These are phyloP conservation scores for Solanum acaule DNA, from an alignment of 257 asterid species.

Conservation along the genomic window DNA sequence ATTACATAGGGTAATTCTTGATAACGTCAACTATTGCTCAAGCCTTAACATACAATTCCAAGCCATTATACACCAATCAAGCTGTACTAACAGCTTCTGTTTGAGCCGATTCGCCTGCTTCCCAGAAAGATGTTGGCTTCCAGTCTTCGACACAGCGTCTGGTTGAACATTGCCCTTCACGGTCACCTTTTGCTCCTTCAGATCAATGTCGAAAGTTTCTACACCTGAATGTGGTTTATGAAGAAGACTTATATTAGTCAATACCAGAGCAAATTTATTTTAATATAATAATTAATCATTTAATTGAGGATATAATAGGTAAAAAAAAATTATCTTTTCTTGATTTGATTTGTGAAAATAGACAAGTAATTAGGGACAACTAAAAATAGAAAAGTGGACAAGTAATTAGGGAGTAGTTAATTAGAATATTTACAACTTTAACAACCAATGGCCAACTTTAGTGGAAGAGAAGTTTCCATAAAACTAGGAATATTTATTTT, in stretches of 20 bases:
- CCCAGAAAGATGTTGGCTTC: slow-evolving; percentile 84
- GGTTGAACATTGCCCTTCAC: slow-evolving; percentile 78
- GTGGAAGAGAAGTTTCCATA: too few species aligned
- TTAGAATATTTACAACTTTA: too few species aligned
- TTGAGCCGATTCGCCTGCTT: slow-evolving; percentile 18
- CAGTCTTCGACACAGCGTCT: slow-evolving; percentile 84
- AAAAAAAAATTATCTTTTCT: too few species aligned
- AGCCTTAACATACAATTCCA: background rate
- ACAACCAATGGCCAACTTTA: too few species aligned
- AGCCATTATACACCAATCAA: background rate
- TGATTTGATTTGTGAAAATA: too few species aligned
- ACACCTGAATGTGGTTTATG: slow-evolving; percentile 36
- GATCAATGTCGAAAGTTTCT: slow-evolving; percentile 69
- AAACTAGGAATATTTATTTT: too few species aligned
- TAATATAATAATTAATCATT: too few species aligned
- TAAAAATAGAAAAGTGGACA: too few species aligned
- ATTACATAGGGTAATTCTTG: background rate
- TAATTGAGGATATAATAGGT: too few species aligned
- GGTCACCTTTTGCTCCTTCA: slow-evolving; percentile 81
- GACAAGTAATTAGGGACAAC: too few species aligned
- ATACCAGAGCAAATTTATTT: too few species aligned
- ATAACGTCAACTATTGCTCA: background rate
- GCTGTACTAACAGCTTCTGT: background rate
- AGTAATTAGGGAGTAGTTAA: too few species aligned
- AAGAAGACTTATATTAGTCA: background rate